A percentile compares a stretch with the other conserved stretches of the same genome.
phyloP scores from a whole-genome alignment of 805 yeast genomes.

The Ogataea trehaloabstinens region DNA sequence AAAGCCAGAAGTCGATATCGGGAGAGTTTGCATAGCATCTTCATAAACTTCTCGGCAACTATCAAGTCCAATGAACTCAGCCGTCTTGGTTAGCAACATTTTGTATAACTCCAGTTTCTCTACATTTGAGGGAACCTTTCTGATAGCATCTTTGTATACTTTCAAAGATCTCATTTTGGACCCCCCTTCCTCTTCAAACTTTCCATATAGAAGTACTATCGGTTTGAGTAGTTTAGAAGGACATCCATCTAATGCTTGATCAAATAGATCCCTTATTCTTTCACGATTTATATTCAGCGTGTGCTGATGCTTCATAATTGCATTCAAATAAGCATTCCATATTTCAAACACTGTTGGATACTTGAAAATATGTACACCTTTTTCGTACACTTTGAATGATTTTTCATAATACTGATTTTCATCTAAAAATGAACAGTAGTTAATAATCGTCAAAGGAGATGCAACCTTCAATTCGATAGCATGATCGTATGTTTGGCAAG shows the following conservation, averaged over 20 bases:
- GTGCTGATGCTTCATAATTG: constrained; percentile 36
- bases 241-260: constrained; percentile 55
- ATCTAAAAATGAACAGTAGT: constrained; percentile 62
- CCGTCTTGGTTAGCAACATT: constrained; percentile 40
- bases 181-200: constrained; percentile 60
- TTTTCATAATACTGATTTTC: constrained; percentile 44
- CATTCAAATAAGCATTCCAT: constrained; percentile 66
- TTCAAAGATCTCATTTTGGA: constrained; percentile 47
- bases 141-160: constrained; percentile 43
- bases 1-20: constrained; percentile 27
- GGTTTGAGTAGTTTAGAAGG: constrained; percentile 48
- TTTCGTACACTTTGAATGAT: constrained; percentile 62
- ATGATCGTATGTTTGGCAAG: constrained; percentile 48
- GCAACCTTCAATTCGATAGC: constrained; percentile 60
- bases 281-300: constrained; percentile 42
- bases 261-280: constrained; percentile 71
- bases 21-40: constrained; percentile 41
- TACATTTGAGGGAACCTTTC: constrained; percentile 24
- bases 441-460: constrained; percentile 62
- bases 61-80: constrained; percentile 38
- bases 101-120: constrained; percentile 43
- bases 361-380: constrained; percentile 59
- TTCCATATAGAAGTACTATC: constrained; percentile 53
- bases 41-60: constrained; percentile 50
- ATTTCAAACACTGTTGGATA: constrained; percentile 65